Evolutionary conservation across 2,329 filamentous ascomycete genomes (phyloP), one percentile per base, ranked within the genome.

Genomic region (Didymella pomorum): DNA sequence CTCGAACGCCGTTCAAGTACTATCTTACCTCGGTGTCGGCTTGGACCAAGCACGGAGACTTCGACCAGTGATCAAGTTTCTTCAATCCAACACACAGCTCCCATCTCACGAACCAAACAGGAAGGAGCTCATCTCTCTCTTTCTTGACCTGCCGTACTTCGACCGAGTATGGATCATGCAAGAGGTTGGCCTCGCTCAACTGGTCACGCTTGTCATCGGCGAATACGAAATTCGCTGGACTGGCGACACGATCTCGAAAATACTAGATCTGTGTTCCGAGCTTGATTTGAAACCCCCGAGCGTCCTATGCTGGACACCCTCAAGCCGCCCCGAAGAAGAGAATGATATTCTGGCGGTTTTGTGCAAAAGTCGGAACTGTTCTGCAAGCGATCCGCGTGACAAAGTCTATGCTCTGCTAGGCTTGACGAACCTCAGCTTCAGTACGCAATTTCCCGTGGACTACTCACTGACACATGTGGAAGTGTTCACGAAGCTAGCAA

Each of bases 161-260:
- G 9, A 41, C 7, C 48, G 65, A 2, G 57, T 61, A 9, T 68
- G 65, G 64, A 42, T 66, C 3, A 54, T 66, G 41, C 65, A 69
- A 48, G 65, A 67, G 28, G 46, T 68, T 1, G 56, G 50, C 4
- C 47, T 68, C 5, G 49, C 65, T 6, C 33, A 31, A 16, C n/a
- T 43, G n/a, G 56, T 52, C 2, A 42, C n/a, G 1, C 42, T 41
- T 10, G 35, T 46, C 3, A 16, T 50, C 5, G 48, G 48, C 7
- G 21, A 26, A 7, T 7, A 20, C 21, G 50, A 52, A 12, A 10
- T 52, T 7, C 50, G 50, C 1, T 52, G 50, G 50, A 45, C 50
- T 16, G 50, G 50, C 5, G 29, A 42, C 11, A n/a, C 41, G 2
- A 35, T 45, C 7, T 37, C 29, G 2, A 45, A 23, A n/a, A 26